A percentile compares a stretch with the other conserved stretches of the same genome.
phyloP scores from a whole-genome alignment of 73 alveolate genomes.

The Paramecium biaurelia region DNA sequence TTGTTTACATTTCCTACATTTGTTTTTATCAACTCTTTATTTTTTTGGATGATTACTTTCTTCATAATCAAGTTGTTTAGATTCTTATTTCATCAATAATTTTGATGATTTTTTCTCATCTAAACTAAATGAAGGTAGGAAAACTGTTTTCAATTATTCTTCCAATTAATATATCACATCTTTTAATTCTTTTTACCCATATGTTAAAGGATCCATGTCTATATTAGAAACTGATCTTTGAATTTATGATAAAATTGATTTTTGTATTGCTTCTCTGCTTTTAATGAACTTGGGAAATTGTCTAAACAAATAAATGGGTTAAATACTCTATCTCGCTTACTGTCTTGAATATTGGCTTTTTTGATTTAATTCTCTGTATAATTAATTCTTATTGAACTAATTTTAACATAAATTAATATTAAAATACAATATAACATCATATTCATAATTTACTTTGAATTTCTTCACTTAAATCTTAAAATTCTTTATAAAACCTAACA shows the following conservation, averaged over 20 bases:
- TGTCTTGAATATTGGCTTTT: conserved; percentile 23
- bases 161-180: background rate
- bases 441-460: background rate
- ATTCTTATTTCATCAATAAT: background rate
- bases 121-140: background rate
- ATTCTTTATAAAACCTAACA: no score
- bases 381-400: conserved; percentile 16
- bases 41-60: conserved; percentile 24
- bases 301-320: background rate
- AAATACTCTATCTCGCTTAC: conserved; percentile 30
- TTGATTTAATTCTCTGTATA: background rate
- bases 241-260: background rate
- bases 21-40: conserved; percentile 43
- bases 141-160: conserved; percentile 11
- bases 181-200: conserved; percentile 22
- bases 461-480: background rate
- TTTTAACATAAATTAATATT: background rate
- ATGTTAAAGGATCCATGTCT: conserved; percentile 2
- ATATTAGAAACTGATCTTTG: background rate
- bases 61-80: background rate
- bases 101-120: background rate
- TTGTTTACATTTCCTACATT: conserved; percentile 14
- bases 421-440: background rate
- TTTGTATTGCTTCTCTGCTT: conserved; percentile 12
- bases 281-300: background rate